These are phyloP conservation scores for Coemansia sp. DNA, from an alignment of 192 early-diverging fungal species.

Conservation along the genomic window DNA sequence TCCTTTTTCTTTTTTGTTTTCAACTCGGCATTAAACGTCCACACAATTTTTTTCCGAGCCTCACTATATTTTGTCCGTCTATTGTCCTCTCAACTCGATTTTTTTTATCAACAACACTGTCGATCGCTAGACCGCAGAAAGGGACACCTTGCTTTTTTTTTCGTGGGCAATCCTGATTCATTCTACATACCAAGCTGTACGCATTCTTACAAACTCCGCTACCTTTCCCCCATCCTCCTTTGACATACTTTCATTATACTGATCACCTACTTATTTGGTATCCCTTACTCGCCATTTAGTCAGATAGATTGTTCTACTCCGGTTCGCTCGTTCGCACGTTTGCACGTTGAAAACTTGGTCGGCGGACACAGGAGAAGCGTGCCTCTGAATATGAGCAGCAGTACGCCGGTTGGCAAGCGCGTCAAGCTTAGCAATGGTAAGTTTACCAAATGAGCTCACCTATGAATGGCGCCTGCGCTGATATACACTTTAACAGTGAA, in stretches of 20 bases:
- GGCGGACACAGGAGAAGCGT: not conserved
- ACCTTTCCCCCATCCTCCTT: not conserved
- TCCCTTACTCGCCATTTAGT: not conserved
- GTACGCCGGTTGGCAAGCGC: constrained; percentile 16
- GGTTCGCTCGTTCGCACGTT: not conserved
- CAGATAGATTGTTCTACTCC: not conserved
- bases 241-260: not conserved
- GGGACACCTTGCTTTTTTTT: not conserved
- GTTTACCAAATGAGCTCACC: not conserved
- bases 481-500: not conserved
- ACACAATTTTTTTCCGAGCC: not conserved
- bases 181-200: not conserved
- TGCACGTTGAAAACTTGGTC: not conserved
- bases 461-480: not conserved
- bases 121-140: constrained; percentile 1
- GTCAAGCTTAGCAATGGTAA: constrained; percentile 2
- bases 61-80: not conserved
- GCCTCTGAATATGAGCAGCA: constrained; percentile 7
- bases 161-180: not conserved
- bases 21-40: not conserved
- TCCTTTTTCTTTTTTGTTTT: not conserved
- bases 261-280: not conserved
- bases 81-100: not conserved
- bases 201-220: constrained; percentile 8
- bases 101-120: not conserved